Evolutionary conservation across 495 filamentous ascomycete species (phyloP), one percentile per base, ranked within the genome.

Genomic region (Pyrenopolyporus hunteri): DNA sequence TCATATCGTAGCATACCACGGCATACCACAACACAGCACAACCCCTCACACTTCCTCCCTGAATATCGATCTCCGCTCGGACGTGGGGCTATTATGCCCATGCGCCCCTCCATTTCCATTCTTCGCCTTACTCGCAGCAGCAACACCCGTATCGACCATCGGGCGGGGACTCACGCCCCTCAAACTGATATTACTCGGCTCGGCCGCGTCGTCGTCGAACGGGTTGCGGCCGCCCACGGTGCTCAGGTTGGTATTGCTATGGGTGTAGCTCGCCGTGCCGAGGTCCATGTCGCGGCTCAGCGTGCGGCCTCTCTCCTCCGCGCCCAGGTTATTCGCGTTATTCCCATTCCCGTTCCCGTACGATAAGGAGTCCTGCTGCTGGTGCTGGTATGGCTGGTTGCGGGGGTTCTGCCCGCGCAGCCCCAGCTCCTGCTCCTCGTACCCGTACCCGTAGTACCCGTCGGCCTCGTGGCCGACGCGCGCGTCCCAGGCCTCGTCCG

Each of bases 401-500:
- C 4, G 22, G 40, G 4, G 33, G 31, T 1, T 23, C 1, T 63
- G 63, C 25, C 61, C 65, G 36, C 69, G 73, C 28, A 77, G 48
- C 0, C 78, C 79, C 6, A 83, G 68, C 70, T 90, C 88, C 63
- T 86, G 81, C 74, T 89, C 87, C 58, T 89, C 80, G 56, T 87
- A 84, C 10, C 76, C 74, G 17, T 67, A 69, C 0, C 73, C 71
- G 39, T 71, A 70, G 29, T 56, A 50, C 5, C 77, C 81, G 64
- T 84, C 82, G 10, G 80, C 82, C 66, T 87, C 86, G 46, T 80
- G 74, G 29, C 84, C 85, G 3, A 91, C 87, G 28, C 85, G 68
- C 43, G 86, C 62, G 75, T 89, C 87, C 88, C 88, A 91, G 19
- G 88, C 86, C 55, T 88, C 86, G 70, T 91, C 88, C 0, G 86